Percentiles rank a stretch among this genome's conserved stretches.
Conservation (phyloP, 768 basidiomycete genomes). For the Podaxis mareebaensis region DNA sequence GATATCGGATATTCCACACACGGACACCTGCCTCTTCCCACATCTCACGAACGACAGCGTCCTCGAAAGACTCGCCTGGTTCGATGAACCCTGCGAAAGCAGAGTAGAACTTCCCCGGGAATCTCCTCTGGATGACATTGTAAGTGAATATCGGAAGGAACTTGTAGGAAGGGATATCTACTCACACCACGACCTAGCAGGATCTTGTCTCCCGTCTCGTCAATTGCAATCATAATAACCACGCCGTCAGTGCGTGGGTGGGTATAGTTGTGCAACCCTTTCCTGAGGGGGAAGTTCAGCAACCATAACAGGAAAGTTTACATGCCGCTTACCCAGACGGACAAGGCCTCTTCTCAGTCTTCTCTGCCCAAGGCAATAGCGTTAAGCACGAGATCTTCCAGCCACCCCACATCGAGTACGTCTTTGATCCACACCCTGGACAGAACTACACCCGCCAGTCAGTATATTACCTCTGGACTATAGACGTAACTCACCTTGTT, state of each 20-base stretch:
- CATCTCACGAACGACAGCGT: slow-evolving; percentile 89
- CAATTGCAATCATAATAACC: slow-evolving; percentile 87
- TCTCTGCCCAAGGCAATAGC: slow-evolving; percentile 73
- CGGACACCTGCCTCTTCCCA: slow-evolving; percentile 96
- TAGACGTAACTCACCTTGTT: slow-evolving; percentile 60
- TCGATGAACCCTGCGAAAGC: slow-evolving; percentile 94
- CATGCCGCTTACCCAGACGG: slow-evolving; percentile 57
- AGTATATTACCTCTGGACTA: background rate
- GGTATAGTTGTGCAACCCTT: slow-evolving; percentile 84
- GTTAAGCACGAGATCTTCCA: slow-evolving; percentile 90
- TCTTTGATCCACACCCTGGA: slow-evolving; percentile 78
- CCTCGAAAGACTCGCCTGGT: slow-evolving; percentile 92
- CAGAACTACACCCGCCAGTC: slow-evolving; percentile 62
- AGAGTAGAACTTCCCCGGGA: slow-evolving; percentile 76
- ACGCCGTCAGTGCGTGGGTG: slow-evolving; percentile 86
- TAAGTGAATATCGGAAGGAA: background rate
- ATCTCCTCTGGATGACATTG: slow-evolving; percentile 51
- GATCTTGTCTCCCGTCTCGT: slow-evolving; percentile 78
- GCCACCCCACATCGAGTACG: slow-evolving; percentile 90
- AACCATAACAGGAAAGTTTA: background rate
- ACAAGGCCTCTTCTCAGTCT: slow-evolving; percentile 64
- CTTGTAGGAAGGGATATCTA: slow-evolving; percentile 7
- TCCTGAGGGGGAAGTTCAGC: slow-evolving; percentile 41
- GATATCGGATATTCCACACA: slow-evolving; percentile 81
- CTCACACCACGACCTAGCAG: slow-evolving; percentile 85